These are phyloP conservation scores for Blepharisma japonicum DNA, from an alignment of 73 alveolate genomes.

Conservation along the genomic window DNA sequence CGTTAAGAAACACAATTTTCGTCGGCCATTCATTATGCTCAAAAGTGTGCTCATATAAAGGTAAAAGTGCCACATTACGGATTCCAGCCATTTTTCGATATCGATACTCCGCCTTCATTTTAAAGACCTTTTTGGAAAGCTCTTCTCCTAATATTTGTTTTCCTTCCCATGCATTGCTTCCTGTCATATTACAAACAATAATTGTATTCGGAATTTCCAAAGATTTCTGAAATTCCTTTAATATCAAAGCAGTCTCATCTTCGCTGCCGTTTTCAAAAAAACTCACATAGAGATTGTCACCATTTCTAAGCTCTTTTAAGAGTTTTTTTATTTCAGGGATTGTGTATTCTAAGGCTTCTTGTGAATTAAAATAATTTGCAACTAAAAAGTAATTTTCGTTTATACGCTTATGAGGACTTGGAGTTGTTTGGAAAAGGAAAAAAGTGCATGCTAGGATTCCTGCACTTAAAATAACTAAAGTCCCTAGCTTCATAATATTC, in stretches of 20 bases:
- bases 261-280: conserved; percentile 22
- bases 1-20: conserved; percentile 47
- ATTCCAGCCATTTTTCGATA: conserved; percentile 30
- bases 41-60: conserved; percentile 38
- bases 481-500: no score
- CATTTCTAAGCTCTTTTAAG: not conserved
- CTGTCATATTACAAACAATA: not conserved
- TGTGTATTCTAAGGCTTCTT: conserved; percentile 2
- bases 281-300: conserved; percentile 22
- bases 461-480: no score
- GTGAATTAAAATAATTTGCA: conserved; percentile 17
- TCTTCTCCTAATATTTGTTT: conserved; percentile 18
- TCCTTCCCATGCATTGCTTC: not conserved
- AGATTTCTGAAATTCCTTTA: not conserved
- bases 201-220: not conserved
- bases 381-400: conserved; percentile 20
- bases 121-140: not conserved
- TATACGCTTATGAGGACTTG: no score
- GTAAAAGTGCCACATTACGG: conserved; percentile 48
- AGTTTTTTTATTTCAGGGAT: conserved; percentile 14
- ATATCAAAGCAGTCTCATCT: not conserved
- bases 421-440: no score
- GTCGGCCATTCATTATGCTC: conserved; percentile 20
- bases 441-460: no score
- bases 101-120: not conserved